Base-by-base conservation (phyloP, 495 filamentous ascomycete genomes). In the Aspergillus hancockii region DNA sequence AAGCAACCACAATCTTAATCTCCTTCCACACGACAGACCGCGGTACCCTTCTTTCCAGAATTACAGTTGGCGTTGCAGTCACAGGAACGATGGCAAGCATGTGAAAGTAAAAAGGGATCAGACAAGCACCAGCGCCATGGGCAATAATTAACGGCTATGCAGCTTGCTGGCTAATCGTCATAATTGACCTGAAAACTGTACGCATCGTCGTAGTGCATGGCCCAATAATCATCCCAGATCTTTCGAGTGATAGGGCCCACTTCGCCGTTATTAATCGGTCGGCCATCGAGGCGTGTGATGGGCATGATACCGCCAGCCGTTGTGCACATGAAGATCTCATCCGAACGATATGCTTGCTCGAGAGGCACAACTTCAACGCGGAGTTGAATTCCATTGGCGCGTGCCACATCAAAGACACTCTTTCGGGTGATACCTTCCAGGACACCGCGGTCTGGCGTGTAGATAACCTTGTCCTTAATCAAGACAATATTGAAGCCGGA, bases 201-300 rank as follows among this genome's bases (percentile, higher is more conserved):
- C 8, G 23, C 49, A 21, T 52, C 31, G 52, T 73, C 67, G 57
- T 70, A 75, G 54, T 75, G 72, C 62, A 75, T 71, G 18, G 59
- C 67, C 74, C 74, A 77, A 54, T 77, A 77, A 3, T 49, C 60
- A 61, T 77, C 72, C 74, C 74, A 75, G 52, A 77, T 75, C 58
- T 57, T 63, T 63, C 67, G 73, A 56, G 74, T 77, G n/a, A 75
- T 47, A 8, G 70, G 67, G 0, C 74, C 72, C 47, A 77, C 41
- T 59, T 70, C 55, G 5, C 74, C 74, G 43, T 63, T 68, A 14
- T 63, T 69, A 4, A 77, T 66, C 0, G 71, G 65, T 22, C 65
- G 52, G 4, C 68, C 74, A 62, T 77, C 74, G 14, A 77, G 61
- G 8, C 8, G 49, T 14, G 73, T 74, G 28, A 75, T 74, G 0